phyloP scores from a whole-genome alignment of 2,329 filamentous ascomycete genomes.

The Colletotrichum limetticola region DNA sequence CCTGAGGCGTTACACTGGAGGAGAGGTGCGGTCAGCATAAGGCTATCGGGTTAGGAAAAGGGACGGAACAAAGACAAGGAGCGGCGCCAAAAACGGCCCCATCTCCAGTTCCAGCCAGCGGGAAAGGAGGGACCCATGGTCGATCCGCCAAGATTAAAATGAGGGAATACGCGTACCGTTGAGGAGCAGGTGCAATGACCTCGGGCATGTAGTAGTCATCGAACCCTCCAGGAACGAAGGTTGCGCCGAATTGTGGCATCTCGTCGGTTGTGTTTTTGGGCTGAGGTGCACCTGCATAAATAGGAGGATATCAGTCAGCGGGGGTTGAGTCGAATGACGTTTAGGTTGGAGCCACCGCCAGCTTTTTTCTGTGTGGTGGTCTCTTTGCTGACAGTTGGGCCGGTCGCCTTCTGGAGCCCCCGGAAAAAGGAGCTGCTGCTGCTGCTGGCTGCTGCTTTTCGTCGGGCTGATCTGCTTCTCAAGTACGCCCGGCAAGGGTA shows the following conservation, averaged over 20 bases:
- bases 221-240: conserved; percentile 67
- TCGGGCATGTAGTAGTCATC: conserved; percentile 72
- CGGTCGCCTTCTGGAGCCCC: conserved; percentile 17
- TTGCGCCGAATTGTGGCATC: conserved; percentile 63
- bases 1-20: conserved; percentile 89
- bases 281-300: conserved; percentile 46
- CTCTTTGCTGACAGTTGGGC: conserved; percentile 18
- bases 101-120: conserved; percentile 30
- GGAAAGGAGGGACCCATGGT: conserved; percentile 28
- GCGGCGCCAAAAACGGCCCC: conserved; percentile 19
- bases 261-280: conserved; percentile 48
- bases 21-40: conserved; percentile 49
- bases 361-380: conserved; percentile 14
- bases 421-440: conserved; percentile 1
- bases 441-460: conserved; percentile 15
- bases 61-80: conserved; percentile 17
- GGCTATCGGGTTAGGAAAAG: conserved; percentile 1
- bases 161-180: conserved; percentile 58
- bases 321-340: conserved; percentile 40
- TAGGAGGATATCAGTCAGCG: conserved; percentile 37
- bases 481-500: conserved; percentile 16
- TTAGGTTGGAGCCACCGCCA: conserved; percentile 30
- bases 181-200: conserved; percentile 66
- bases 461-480: conserved; percentile 14
- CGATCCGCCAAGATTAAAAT: conserved; percentile 32